These are phyloP conservation scores for Gyrodon lividus DNA, from an alignment of 768 basidiomycete species.

Conservation along the genomic window DNA sequence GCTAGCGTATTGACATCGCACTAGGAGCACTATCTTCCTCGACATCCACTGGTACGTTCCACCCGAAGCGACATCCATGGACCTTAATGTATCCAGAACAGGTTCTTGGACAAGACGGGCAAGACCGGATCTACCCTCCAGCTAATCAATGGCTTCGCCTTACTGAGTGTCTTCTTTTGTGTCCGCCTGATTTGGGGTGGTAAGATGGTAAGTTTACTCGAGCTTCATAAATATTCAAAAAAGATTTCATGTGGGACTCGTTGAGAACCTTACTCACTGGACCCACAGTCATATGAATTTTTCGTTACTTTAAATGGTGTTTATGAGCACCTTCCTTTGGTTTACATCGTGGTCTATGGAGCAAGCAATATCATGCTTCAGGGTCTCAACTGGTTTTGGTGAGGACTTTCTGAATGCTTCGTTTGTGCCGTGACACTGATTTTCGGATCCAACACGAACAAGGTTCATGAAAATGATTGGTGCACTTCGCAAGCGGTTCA, in stretches of 20 bases:
- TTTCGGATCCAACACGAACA: conserved; percentile 1
- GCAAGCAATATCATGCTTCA: conserved; percentile 66
- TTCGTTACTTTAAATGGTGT: conserved; percentile 54
- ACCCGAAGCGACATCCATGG: not conserved
- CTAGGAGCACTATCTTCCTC: conserved; percentile 80
- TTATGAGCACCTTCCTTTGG: conserved; percentile 51
- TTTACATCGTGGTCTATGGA: conserved; percentile 51
- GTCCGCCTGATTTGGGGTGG: conserved; percentile 74
- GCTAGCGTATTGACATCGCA: conserved; percentile 5
- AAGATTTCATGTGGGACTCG: conserved; percentile 1
- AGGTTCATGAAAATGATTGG: conserved; percentile 78
- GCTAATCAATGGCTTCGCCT: conserved; percentile 65
- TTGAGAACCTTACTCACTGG: not conserved
- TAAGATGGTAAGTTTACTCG: conserved; percentile 31
- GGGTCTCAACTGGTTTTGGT: conserved; percentile 80
- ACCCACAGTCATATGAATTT: conserved; percentile 62
- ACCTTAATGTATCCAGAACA: conserved; percentile 22
- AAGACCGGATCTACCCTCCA: conserved; percentile 68
- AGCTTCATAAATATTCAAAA: not conserved
- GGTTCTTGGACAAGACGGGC: conserved; percentile 77
- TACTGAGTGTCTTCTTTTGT: conserved; percentile 67
- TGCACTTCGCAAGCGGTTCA: conserved; percentile 63
- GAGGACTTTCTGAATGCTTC: conserved; percentile 17
- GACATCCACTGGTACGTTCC: conserved; percentile 77
- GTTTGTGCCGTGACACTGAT: not conserved